phyloP scores from a whole-genome alignment of 169 alveolate genomes.

The Pseudocohnilembus persalinus region DNA sequence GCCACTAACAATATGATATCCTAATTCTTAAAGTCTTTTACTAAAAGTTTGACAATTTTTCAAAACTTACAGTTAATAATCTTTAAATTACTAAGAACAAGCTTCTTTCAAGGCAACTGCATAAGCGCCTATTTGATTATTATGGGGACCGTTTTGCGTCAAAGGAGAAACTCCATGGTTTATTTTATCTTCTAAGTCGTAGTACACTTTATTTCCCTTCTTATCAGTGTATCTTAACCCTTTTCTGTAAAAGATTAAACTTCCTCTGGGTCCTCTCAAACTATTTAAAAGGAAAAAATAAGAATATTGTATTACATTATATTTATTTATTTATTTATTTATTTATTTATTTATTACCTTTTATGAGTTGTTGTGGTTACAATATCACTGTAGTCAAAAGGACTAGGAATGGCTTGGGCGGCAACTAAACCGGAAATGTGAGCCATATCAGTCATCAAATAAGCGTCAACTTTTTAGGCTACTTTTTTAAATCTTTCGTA shows the following conservation, averaged over 20 bases:
- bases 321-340: background rate
- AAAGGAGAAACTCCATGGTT: slow-evolving; percentile 96
- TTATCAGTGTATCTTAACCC: slow-evolving; percentile 40
- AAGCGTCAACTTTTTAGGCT: slow-evolving; percentile 95
- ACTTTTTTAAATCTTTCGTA: slow-evolving; percentile 89
- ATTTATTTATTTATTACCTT: slow-evolving; percentile 38
- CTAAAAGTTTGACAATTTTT: slow-evolving; percentile 56
- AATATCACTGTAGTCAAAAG: slow-evolving; percentile 91
- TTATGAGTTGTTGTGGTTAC: slow-evolving; percentile 99
- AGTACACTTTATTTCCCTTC: slow-evolving; percentile 41
- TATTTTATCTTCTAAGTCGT: slow-evolving; percentile 86
- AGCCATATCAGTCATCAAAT: slow-evolving; percentile 96
- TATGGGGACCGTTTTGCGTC: slow-evolving; percentile 97
- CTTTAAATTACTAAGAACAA: slow-evolving; percentile 56
- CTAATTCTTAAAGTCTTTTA: slow-evolving; percentile 51
- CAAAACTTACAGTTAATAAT: slow-evolving; percentile 59
- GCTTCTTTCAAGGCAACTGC: slow-evolving; percentile 79
- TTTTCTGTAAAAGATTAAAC: slow-evolving; percentile 91
- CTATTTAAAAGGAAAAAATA: slow-evolving; percentile 22
- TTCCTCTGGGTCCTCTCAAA: slow-evolving; percentile 97
- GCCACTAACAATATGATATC: slow-evolving; percentile 64
- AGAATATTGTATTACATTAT: background rate
- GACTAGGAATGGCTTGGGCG: slow-evolving; percentile 89
- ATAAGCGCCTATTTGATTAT: slow-evolving; percentile 74
- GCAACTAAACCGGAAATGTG: slow-evolving; percentile 96